Conservation (phyloP, 1,139 yeast species). For the Yamadazyma mexicana region DNA sequence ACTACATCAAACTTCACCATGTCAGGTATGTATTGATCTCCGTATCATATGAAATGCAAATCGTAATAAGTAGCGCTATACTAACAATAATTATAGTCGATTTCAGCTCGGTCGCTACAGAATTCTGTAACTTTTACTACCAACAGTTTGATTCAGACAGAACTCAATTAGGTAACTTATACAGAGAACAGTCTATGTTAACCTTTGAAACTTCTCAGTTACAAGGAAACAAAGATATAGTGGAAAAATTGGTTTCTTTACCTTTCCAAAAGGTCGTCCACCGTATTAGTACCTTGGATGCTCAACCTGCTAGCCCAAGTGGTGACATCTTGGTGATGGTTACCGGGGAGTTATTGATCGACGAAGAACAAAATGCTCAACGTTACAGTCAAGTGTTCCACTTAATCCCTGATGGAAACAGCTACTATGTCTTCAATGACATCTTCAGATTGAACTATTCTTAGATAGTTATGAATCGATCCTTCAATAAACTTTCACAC, state of each 20-base stretch:
- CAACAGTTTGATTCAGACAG: constrained; percentile 94
- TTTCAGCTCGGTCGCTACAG: constrained; percentile 71
- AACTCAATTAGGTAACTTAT: constrained; percentile 86
- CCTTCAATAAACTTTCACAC: not conserved
- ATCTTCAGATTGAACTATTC: constrained; percentile 91
- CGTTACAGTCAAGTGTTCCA: constrained; percentile 98
- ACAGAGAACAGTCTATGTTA: constrained; percentile 96
- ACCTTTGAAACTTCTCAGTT: constrained; percentile 93
- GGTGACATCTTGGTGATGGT: constrained; percentile 98
- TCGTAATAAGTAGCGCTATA: too few relatives aligned
- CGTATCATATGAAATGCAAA: too few relatives aligned
- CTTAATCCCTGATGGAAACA: constrained; percentile 86
- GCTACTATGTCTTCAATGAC: constrained; percentile 93
- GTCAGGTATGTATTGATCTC: constrained; percentile 17
- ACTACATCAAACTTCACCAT: constrained; percentile 6
- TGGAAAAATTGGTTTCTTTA: constrained; percentile 82
- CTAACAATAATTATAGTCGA: constrained; percentile 43
- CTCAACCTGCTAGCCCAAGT: constrained; percentile 93
- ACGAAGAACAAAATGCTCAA: constrained; percentile 93
- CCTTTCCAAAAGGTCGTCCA: constrained; percentile 94
- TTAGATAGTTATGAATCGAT: constrained; percentile 13
- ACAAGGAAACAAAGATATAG: constrained; percentile 91
- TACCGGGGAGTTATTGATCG: constrained; percentile 91
- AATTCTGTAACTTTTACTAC: constrained; percentile 93
- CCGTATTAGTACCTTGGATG: constrained; percentile 91